Base-by-base conservation (phyloP, 345 rosid genomes). In the Sisymbrium altissimum region DNA sequence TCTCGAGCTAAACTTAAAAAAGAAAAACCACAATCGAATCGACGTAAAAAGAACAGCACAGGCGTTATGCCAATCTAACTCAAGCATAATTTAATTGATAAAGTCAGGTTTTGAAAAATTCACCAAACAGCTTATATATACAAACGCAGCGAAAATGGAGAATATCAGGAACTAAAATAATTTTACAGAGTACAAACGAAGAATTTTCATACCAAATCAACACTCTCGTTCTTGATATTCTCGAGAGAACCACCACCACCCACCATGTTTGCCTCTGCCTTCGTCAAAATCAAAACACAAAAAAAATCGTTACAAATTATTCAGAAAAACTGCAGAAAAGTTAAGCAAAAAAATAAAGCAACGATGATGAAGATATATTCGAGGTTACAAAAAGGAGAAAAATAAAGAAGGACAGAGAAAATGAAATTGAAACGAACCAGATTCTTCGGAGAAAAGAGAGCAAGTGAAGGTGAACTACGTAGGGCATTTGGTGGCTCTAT, bases 181-280 rank as follows among this genome's bases (percentile, higher is more conserved):
- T 17, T 35, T 1, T 19, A 44, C 35, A 19, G 1, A 40, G 33
- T 18, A 2, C 7, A 7, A 45, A 45, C 9, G 15, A 45, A 46
- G 17, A 13, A 30, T 9, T n/a, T n/a, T 44, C 52, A 17, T 76
- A 76, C 79, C 79, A 76, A 38, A 76, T 76, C 79, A 76, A 76
- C 75, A 44, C 43, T 76, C 52, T 76, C 79, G 70, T 76, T 76
- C 68, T 27, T 70, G 5, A 76, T 76, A 63, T 76, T 60, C 50
- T 62, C 70, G 18, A 76, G 70, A 36, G 57, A 74, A 35, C 59
- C 72, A 45, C 72, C 78, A 17, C 43, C 43, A 10, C 11, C 27
- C 41, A 67, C 73, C 78, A 74, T 74, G n/a, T 15, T 49, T 36
- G 35, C 18, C 64, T 72, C 56, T 21, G 64, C 48, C 53, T 43